Evolutionary conservation across 2,329 filamentous ascomycete genomes (phyloP).

Genomic region (Diaporthe batatas): DNA sequence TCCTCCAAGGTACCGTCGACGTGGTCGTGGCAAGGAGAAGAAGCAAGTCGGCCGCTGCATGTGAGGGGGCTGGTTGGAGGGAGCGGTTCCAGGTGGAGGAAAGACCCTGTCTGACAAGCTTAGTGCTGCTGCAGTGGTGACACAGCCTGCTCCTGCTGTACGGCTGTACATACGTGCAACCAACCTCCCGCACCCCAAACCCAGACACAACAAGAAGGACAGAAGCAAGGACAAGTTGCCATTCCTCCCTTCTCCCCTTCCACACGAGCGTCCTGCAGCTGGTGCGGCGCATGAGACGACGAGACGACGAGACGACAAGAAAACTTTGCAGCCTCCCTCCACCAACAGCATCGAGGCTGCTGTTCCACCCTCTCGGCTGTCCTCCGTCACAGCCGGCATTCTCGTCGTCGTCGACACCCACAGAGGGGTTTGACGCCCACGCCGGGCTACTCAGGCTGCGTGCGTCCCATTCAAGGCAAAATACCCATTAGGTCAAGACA

Average conservation of each 20-base stretch:
- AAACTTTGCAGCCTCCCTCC: no score
- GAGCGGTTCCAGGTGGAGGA: slow-evolving; percentile 10
- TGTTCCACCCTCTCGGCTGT: background rate
- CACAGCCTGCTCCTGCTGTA: background rate
- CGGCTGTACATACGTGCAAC: background rate
- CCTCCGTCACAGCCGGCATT: background rate
- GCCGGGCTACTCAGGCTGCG: background rate
- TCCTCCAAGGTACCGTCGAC: slow-evolving; percentile 5
- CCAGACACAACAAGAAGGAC: background rate
- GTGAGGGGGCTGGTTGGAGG: slow-evolving; percentile 2
- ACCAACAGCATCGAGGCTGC: background rate
- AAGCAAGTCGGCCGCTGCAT: background rate
- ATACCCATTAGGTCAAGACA: background rate
- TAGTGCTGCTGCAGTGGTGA: background rate
- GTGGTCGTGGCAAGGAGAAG: slow-evolving; percentile 18
- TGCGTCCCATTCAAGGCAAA: background rate
- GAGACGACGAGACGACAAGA: no score
- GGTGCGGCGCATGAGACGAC: background rate
- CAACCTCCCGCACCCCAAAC: slow-evolving; percentile 1
- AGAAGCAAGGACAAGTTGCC: slow-evolving; percentile 4
- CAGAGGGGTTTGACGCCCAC: background rate
- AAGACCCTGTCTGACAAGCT: slow-evolving; percentile 10
- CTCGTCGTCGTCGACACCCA: background rate
- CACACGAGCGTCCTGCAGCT: background rate
- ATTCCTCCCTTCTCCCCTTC: background rate